A percentile compares a stretch with the other conserved stretches of the same genome.
Evolutionary conservation across 805 yeast species (phyloP).

Genomic region (Kodamaea kakaduensis): DNA sequence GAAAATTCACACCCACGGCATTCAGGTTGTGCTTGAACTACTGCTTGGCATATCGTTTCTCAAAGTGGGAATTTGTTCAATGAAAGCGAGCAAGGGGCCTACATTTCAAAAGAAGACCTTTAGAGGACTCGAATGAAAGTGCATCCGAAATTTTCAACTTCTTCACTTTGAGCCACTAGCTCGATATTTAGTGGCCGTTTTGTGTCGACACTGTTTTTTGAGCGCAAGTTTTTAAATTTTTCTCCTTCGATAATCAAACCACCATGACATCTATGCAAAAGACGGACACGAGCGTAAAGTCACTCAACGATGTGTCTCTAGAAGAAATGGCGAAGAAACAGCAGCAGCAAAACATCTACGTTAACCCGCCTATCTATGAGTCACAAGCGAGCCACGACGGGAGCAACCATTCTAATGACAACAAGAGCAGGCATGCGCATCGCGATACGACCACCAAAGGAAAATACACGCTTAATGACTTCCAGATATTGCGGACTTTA

Average conservation of each 20-base stretch:
- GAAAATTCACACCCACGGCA: no score
- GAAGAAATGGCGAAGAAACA: slow-evolving; percentile 27
- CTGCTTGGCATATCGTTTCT: no score
- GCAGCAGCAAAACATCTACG: slow-evolving; percentile 27
- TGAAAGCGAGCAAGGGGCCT: no score
- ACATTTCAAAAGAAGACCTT: no score
- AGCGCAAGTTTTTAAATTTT: slow-evolving; percentile 2
- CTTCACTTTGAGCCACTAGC: no score
- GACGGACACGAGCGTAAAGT: slow-evolving; percentile 19
- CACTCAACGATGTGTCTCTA: slow-evolving; percentile 25
- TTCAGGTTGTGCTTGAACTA: no score
- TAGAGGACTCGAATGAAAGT: no score
- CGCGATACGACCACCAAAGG: slow-evolving; percentile 47
- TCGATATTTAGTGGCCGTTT: slow-evolving; percentile 3
- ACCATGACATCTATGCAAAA: slow-evolving; percentile 26
- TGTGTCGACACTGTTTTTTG: slow-evolving; percentile 2
- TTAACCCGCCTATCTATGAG: slow-evolving; percentile 16
- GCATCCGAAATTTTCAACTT: no score
- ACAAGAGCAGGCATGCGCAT: slow-evolving; percentile 12
- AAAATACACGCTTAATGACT: slow-evolving; percentile 53
- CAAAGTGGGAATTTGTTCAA: no score
- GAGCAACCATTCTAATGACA: slow-evolving; percentile 30
- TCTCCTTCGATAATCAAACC: slow-evolving; percentile 1
- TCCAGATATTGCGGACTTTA: slow-evolving; percentile 52
- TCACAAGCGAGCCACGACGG: slow-evolving; percentile 21